Percentiles rank a stretch among this genome's conserved stretches.
Evolutionary conservation across 805 yeast genomes (phyloP).

Genomic region (Scheffersomyces amazonensis): DNA sequence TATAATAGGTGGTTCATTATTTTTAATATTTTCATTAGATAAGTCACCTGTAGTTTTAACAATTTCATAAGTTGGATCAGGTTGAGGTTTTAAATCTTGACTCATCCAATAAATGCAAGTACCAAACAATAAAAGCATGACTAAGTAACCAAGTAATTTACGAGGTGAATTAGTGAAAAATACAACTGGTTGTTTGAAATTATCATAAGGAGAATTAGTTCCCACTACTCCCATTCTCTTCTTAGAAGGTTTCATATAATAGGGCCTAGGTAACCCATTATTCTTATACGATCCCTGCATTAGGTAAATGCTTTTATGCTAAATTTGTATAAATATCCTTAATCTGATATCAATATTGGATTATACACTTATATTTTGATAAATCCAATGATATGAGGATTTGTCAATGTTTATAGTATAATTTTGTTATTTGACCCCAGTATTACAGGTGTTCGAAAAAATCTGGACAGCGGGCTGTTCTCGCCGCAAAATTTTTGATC

Average conservation of each 20-base stretch:
- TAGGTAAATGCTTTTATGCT: too few relatives aligned
- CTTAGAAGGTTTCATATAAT: constrained; percentile 41
- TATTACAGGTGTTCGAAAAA: too few relatives aligned
- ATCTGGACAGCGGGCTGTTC: too few relatives aligned
- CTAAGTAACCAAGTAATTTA: constrained; percentile 35
- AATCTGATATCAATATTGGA: too few relatives aligned
- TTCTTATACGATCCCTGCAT: constrained; percentile 45
- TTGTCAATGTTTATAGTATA: too few relatives aligned
- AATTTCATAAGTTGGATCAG: constrained; percentile 27
- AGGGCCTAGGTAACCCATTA: constrained; percentile 44
- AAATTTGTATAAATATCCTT: too few relatives aligned
- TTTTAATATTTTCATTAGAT: neutral
- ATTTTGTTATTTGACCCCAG: too few relatives aligned
- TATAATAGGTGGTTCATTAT: neutral
- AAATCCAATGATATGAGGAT: too few relatives aligned
- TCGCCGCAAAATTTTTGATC: too few relatives aligned
- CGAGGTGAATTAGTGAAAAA: constrained; percentile 36
- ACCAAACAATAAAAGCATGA: constrained; percentile 33
- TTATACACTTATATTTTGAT: too few relatives aligned
- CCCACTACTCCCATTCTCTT: constrained; percentile 11
- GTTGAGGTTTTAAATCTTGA: constrained; percentile 29
- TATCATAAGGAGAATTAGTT: constrained; percentile 32
- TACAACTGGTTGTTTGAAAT: constrained; percentile 22
- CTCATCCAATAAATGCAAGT: constrained; percentile 33
- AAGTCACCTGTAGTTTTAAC: constrained; percentile 9